Percentiles rank a stretch among this genome's conserved stretches.
Evolutionary conservation across 108 stramenopile species (phyloP).

Genomic region (Fistulifera solaris): DNA sequence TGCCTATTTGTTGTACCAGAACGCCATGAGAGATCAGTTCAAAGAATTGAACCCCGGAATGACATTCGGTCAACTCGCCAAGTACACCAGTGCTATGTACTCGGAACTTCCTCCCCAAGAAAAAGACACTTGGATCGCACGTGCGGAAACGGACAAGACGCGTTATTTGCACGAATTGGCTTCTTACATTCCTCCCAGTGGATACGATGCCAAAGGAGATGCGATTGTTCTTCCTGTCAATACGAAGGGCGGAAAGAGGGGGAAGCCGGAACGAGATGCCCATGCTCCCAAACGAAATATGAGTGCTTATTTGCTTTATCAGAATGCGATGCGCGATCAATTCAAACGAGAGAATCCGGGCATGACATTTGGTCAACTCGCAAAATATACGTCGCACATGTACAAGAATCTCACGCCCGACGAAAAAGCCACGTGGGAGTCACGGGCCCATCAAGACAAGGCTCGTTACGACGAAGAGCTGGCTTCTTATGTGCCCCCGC

Average conservation of each 20-base stretch:
- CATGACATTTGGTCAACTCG: constrained; percentile 84
- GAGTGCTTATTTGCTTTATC: constrained; percentile 80
- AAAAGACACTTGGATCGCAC: constrained; percentile 67
- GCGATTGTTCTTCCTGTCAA: constrained; percentile 40
- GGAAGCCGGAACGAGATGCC: constrained; percentile 59
- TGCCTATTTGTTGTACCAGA: constrained; percentile 70
- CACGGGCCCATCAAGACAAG: constrained; percentile 74
- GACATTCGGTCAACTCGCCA: constrained; percentile 76
- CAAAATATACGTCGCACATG: constrained; percentile 87
- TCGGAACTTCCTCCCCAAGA: constrained; percentile 62
- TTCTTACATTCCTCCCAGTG: constrained; percentile 62
- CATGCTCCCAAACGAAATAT: constrained; percentile 90
- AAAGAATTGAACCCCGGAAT: constrained; percentile 71
- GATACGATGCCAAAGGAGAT: constrained; percentile 81
- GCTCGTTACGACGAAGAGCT: constrained; percentile 73
- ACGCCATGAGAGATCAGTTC: constrained; percentile 78
- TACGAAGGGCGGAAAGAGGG: constrained; percentile 33
- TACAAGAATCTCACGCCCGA: constrained; percentile 74
- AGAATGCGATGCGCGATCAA: constrained; percentile 81
- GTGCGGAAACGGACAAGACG: constrained; percentile 77
- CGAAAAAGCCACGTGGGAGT: constrained; percentile 75
- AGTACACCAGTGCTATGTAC: constrained; percentile 84
- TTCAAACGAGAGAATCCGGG: constrained; percentile 70
- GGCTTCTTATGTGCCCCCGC: constrained; percentile 59
- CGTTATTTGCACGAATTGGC: constrained; percentile 69